Evolutionary conservation across 108 stramenopile genomes (phyloP), one percentile per base, ranked within the genome.

Genomic region (Ochromonas danica): DNA sequence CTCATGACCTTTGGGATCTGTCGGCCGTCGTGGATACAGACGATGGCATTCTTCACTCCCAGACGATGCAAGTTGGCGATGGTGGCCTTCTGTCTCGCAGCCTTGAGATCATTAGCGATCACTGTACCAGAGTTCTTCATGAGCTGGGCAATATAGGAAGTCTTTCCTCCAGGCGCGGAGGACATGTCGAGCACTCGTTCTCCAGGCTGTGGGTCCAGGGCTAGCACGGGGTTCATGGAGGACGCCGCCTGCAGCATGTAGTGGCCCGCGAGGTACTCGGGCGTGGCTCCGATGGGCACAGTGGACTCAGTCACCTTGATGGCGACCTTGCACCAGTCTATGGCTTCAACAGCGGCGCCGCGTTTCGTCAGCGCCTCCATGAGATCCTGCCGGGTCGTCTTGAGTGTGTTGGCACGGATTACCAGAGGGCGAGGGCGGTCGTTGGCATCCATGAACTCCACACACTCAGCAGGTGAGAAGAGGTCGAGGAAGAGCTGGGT

Each of bases 161-260:
- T 96, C 81, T 99, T 99, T 38, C 98, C 98, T 10, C 98, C 98
- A 17, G 98, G 98, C 0, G 98, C 98, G 1, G 95, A 91, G 14
- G 91, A 88, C 94, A 99, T 93, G 82, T 99, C 98, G 42, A 99
- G 80, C 42, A 99, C 91, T 22, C 91, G 84, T 86, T 97, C 98
- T 14, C 93, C 93, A 51, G 96, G 96, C 78, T 92, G 89, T 17
- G 97, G 97, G 1, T 80, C 90, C 40, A 99, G 85, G 0, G 98
- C 97, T 87, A 98, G 85, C 0, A 98, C 96, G 0, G 97, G 96
- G 78, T 93, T 95, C 93, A 98, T 93, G 0, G 95, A 96, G 31
- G 97, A 93, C 1, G 98, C 97, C 79, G 93, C 91, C 81, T 99
- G 98, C 61, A 99, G 91, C 95, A 99, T 98, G 89, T 99, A 99